A percentile compares a stretch with the other conserved stretches of the same genome.
Conservation (phyloP, 2,329 filamentous ascomycete genomes). For the Colletotrichum liriopes region DNA sequence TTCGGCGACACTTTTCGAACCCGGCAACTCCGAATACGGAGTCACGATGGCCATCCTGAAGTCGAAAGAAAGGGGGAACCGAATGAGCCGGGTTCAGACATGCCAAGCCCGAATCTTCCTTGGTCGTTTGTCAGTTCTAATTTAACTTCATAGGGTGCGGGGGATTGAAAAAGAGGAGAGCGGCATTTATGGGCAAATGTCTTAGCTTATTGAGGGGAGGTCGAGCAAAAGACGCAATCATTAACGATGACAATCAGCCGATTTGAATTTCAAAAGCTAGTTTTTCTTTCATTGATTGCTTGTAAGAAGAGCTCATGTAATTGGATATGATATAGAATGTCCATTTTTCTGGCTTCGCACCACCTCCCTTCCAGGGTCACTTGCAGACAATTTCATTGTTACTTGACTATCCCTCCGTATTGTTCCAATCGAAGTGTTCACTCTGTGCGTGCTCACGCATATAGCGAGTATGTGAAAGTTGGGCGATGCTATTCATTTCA, state of each 20-base stretch:
- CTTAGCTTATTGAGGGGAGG: not conserved
- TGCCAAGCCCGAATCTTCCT: slow-evolving; percentile 15
- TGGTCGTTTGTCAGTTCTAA: not conserved
- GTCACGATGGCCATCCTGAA: slow-evolving; percentile 6
- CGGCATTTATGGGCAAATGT: not conserved
- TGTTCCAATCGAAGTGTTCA: too few species aligned
- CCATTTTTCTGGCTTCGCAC: too few species aligned
- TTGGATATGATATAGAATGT: too few species aligned
- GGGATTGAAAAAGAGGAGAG: not conserved
- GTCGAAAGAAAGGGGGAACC: slow-evolving; percentile 13
- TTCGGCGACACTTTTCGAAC: slow-evolving; percentile 19
- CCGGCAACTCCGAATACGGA: slow-evolving; percentile 7
- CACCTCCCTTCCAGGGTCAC: too few species aligned
- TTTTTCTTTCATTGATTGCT: too few species aligned
- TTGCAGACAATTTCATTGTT: too few species aligned
- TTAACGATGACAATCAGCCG: too few species aligned
- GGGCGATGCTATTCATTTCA: not conserved
- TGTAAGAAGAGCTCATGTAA: too few species aligned
- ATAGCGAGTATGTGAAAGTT: not conserved
- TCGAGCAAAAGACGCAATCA: too few species aligned
- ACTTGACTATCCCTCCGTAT: too few species aligned
- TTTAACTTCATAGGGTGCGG: not conserved
- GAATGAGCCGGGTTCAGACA: slow-evolving; percentile 9
- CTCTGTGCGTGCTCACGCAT: too few species aligned
- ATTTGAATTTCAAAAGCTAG: too few species aligned